These are phyloP conservation scores for Emmonsia crescens DNA, from an alignment of 2,329 filamentous ascomycete genomes.

Conservation along the genomic window DNA sequence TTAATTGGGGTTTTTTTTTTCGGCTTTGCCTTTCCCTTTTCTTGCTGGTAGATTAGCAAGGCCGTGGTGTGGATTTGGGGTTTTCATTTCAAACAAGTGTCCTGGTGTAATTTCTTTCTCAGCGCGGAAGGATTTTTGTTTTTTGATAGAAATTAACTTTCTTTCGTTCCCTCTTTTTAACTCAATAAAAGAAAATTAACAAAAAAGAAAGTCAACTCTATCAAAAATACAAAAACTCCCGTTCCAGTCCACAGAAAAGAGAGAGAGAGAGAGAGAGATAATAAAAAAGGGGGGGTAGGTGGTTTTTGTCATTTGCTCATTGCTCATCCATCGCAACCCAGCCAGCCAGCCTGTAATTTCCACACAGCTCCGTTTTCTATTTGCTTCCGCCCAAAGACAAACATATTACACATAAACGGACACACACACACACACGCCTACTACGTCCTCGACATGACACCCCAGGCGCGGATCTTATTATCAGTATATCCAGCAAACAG, in stretches of 20 bases:
- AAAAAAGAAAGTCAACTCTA: background rate
- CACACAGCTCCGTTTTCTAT: background rate
- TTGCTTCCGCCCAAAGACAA: background rate
- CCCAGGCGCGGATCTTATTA: conserved; percentile 97
- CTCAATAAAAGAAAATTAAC: background rate
- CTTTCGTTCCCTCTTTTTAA: background rate
- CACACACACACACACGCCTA: conserved; percentile 17
- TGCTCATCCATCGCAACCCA: conserved; percentile 4
- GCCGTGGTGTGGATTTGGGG: background rate
- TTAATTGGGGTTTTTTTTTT: background rate
- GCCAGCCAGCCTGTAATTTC: background rate
- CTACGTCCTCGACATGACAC: conserved; percentile 90
- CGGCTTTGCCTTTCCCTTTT: background rate
- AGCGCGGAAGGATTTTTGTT: background rate
- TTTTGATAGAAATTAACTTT: background rate
- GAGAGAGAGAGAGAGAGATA: background rate
- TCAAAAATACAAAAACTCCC: conserved; percentile 2
- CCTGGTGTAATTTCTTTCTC: background rate
- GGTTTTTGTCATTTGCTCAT: conserved; percentile 3
- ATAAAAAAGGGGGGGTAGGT: background rate
- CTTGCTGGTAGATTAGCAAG: background rate
- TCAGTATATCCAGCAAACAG: conserved; percentile 99
- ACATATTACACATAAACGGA: background rate
- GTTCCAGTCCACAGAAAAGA: background rate
- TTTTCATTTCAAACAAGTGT: background rate